Percentiles rank a stretch among this genome's conserved stretches.
Evolutionary conservation across 2,329 filamentous ascomycete species (phyloP).

Genomic region (Tolypocladium album): DNA sequence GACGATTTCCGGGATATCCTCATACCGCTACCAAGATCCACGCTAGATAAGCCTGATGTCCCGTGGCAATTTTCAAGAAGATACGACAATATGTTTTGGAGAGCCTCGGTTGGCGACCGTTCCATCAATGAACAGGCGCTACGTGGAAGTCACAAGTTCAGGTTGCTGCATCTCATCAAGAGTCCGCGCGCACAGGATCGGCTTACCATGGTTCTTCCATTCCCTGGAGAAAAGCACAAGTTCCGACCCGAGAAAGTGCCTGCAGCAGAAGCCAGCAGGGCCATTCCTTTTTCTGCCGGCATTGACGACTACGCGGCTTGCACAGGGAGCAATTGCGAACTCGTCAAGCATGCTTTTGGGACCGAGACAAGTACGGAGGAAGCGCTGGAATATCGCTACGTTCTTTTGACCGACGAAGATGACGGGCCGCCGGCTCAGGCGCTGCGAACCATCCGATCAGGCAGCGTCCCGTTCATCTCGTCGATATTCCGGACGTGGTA

Average conservation of each 20-base stretch:
- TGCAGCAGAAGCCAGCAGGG: slow-evolving; percentile 39
- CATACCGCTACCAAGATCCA: slow-evolving; percentile 47
- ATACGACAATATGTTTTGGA: slow-evolving; percentile 60
- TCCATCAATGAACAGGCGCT: slow-evolving; percentile 40
- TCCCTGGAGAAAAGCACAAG: slow-evolving; percentile 18
- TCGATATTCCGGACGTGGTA: slow-evolving; percentile 73
- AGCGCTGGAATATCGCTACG: slow-evolving; percentile 56
- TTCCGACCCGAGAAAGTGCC: slow-evolving; percentile 47
- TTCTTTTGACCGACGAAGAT: slow-evolving; percentile 63
- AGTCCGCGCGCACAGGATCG: slow-evolving; percentile 39
- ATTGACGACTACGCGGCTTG: slow-evolving; percentile 49
- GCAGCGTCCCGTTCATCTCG: slow-evolving; percentile 58
- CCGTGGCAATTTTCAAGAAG: slow-evolving; percentile 47
- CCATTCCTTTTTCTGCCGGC: slow-evolving; percentile 44
- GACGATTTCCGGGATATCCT: slow-evolving; percentile 67
- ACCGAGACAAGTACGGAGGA: slow-evolving; percentile 26
- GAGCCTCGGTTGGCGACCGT: slow-evolving; percentile 53
- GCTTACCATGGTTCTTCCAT: slow-evolving; percentile 47
- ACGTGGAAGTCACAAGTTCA: slow-evolving; percentile 58
- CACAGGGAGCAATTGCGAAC: slow-evolving; percentile 28
- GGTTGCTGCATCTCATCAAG: slow-evolving; percentile 59
- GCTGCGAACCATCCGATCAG: slow-evolving; percentile 53
- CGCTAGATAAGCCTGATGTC: slow-evolving; percentile 29
- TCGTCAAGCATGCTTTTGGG: slow-evolving; percentile 19
- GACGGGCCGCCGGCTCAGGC: slow-evolving; percentile 51